phyloP scores from a whole-genome alignment of 768 basidiomycete species.

The Boletus rubroflammeus region DNA sequence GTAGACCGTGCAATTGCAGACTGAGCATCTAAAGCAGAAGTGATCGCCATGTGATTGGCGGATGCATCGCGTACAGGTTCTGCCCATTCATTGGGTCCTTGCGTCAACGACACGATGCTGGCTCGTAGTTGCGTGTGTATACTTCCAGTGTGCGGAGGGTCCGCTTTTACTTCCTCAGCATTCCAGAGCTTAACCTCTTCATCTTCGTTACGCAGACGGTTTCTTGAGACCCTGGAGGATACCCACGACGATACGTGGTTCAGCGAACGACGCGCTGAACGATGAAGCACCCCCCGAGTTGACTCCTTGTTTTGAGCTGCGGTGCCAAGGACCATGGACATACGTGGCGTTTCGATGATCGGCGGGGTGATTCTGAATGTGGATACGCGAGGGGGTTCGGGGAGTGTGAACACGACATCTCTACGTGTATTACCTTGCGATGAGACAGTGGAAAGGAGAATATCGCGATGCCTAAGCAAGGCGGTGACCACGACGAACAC shows the following conservation, averaged over 20 bases:
- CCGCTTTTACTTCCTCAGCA: slow-evolving; percentile 27
- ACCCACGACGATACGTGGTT: slow-evolving; percentile 40
- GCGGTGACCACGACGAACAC: slow-evolving; percentile 52
- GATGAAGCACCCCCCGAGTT: slow-evolving; percentile 12
- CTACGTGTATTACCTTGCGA: not conserved
- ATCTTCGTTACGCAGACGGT: slow-evolving; percentile 17
- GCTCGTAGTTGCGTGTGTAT: not conserved
- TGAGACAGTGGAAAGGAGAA: not conserved
- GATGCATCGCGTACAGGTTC: slow-evolving; percentile 6
- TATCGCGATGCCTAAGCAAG: slow-evolving; percentile 29
- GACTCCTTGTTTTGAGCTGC: slow-evolving; percentile 4
- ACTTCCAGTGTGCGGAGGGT: slow-evolving; percentile 3
- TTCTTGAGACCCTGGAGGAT: slow-evolving; percentile 27
- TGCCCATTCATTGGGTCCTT: slow-evolving; percentile 7
- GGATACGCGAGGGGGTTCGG: slow-evolving; percentile 26
- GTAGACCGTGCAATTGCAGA: slow-evolving; percentile 3
- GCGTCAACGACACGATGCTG: slow-evolving; percentile 3
- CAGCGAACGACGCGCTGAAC: slow-evolving; percentile 21
- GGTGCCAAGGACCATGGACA: slow-evolving; percentile 15
- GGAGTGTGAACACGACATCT: slow-evolving; percentile 15
- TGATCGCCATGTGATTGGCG: not conserved
- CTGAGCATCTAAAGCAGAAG: slow-evolving; percentile 8
- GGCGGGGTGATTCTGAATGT: slow-evolving; percentile 24
- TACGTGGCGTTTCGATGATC: slow-evolving; percentile 23
- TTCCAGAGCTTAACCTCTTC: slow-evolving; percentile 35